Conservation (phyloP, 2,329 filamentous ascomycete genomes). For the Ascomycota sp. region DNA sequence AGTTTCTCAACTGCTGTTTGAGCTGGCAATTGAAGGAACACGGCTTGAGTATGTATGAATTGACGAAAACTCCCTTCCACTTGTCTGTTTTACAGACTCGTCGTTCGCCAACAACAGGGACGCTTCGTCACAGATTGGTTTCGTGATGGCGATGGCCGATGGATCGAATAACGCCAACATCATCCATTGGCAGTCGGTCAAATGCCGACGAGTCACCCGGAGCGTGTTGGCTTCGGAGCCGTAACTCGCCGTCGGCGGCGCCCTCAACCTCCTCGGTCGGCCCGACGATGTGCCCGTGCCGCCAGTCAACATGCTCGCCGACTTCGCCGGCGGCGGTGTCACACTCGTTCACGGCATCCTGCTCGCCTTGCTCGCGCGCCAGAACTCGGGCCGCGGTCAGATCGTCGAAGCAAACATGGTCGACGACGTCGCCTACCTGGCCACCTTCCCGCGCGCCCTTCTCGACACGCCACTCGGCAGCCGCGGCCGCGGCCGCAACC, state of each 20-base stretch:
- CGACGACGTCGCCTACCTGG: slow-evolving; percentile 64
- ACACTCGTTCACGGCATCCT: slow-evolving; percentile 66
- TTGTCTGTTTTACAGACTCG: too few relatives aligned
- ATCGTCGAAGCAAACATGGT: slow-evolving; percentile 96
- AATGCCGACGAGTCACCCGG: too few relatives aligned
- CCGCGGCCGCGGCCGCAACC: slow-evolving; percentile 48
- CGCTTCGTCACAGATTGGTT: too few relatives aligned
- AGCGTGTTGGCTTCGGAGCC: too few relatives aligned
- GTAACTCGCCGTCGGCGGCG: slow-evolving; percentile 80
- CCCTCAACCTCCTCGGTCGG: slow-evolving; percentile 56
- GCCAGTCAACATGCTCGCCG: slow-evolving; percentile 67
- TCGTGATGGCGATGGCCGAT: too few relatives aligned
- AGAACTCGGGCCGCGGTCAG: slow-evolving; percentile 49
- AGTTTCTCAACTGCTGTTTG: too few relatives aligned
- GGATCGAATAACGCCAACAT: too few relatives aligned
- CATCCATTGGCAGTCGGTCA: too few relatives aligned
- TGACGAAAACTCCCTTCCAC: too few relatives aligned
- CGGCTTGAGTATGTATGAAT: too few relatives aligned
- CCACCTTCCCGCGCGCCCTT: slow-evolving; percentile 53
- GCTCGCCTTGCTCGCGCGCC: slow-evolving; percentile 52
- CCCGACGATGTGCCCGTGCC: slow-evolving; percentile 51
- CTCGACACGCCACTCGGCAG: slow-evolving; percentile 43
- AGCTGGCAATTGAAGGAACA: too few relatives aligned
- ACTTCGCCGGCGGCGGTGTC: slow-evolving; percentile 80
- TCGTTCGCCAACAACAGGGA: too few relatives aligned